A percentile compares a stretch with the other conserved stretches of the same genome.
Evolutionary conservation across 1,139 yeast species (phyloP).

Genomic region (Debaryomyces sp.): DNA sequence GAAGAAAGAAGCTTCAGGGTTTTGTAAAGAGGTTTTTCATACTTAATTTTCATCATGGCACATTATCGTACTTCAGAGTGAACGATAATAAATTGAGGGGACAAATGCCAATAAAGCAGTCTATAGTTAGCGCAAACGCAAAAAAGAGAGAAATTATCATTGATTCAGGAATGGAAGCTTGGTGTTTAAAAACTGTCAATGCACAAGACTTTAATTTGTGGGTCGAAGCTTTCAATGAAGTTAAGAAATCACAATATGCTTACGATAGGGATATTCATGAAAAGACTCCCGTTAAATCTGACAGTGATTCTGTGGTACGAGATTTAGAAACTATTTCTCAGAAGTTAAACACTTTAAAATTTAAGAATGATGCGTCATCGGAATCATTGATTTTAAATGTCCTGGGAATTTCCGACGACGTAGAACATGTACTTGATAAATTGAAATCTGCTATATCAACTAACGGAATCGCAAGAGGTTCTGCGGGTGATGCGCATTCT

Average conservation of each 20-base stretch:
- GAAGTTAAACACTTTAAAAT: conserved; percentile 26
- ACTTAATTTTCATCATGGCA: conserved; percentile 78
- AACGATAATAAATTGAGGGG: conserved; percentile 82
- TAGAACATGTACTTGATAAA: conserved; percentile 21
- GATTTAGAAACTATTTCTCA: conserved; percentile 23
- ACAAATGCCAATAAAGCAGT: conserved; percentile 82
- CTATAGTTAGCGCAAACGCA: conserved; percentile 79
- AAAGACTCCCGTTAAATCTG: conserved; percentile 9
- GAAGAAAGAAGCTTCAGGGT: conserved; percentile 80
- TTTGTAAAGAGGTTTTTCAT: conserved; percentile 84
- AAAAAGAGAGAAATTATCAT: conserved; percentile 70
- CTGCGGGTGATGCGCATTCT: conserved; percentile 29
- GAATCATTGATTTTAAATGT: conserved; percentile 16
- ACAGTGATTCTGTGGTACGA: conserved; percentile 10
- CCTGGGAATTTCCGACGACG: conserved; percentile 19
- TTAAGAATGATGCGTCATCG: conserved; percentile 14
- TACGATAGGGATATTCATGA: conserved; percentile 4
- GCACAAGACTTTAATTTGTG: conserved; percentile 75
- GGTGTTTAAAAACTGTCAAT: conserved; percentile 79
- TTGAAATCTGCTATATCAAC: conserved; percentile 11
- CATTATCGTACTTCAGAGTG: conserved; percentile 73
- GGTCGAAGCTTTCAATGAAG: conserved; percentile 73
- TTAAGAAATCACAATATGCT: conserved; percentile 29
- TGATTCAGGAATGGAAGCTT: conserved; percentile 95
- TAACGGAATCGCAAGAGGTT: conserved; percentile 7